These are phyloP conservation scores for Onygenales sp. DNA, from an alignment of 2,329 filamentous ascomycete genomes.

Conservation along the genomic window DNA sequence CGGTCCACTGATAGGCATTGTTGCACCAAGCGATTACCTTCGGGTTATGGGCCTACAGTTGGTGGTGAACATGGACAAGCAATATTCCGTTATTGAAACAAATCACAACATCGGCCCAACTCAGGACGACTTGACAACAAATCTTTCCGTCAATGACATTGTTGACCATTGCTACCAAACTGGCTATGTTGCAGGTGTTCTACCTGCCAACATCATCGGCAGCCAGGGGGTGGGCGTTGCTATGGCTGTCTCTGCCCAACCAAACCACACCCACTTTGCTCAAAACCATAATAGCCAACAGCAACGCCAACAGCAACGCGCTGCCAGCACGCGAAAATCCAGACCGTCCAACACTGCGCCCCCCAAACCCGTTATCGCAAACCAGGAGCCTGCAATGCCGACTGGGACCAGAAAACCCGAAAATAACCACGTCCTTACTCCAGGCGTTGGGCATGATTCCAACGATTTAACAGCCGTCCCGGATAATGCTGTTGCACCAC, in stretches of 20 bases:
- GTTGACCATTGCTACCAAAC: slow-evolving; percentile 21
- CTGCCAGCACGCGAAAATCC: not conserved
- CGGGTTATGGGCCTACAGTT: slow-evolving; percentile 39
- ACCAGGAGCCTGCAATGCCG: not conserved
- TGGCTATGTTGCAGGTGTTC: slow-evolving; percentile 19
- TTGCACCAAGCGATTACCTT: slow-evolving; percentile 39
- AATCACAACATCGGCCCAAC: slow-evolving; percentile 11
- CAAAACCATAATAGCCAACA: slow-evolving; percentile 6
- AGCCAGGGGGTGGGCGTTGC: slow-evolving; percentile 11
- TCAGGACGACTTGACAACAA: slow-evolving; percentile 18
- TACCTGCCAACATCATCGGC: slow-evolving; percentile 4
- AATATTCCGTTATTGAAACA: slow-evolving; percentile 14
- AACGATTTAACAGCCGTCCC: not conserved
- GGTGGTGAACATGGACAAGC: slow-evolving; percentile 19
- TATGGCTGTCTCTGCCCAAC: slow-evolving; percentile 19
- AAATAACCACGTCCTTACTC: not conserved
- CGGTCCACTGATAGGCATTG: slow-evolving; percentile 39
- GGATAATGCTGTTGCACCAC: not conserved
- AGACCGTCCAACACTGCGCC: slow-evolving; percentile 9
- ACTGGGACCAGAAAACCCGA: not conserved
- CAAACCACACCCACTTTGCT: slow-evolving; percentile 4
- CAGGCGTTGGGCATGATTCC: not conserved
- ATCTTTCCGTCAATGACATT: slow-evolving; percentile 23
- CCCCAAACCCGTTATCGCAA: not conserved
- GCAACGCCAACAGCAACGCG: slow-evolving; percentile 6